Conservation (phyloP, 225 moss, liverwort and hornwort species). For the Bryum argenteum region DNA sequence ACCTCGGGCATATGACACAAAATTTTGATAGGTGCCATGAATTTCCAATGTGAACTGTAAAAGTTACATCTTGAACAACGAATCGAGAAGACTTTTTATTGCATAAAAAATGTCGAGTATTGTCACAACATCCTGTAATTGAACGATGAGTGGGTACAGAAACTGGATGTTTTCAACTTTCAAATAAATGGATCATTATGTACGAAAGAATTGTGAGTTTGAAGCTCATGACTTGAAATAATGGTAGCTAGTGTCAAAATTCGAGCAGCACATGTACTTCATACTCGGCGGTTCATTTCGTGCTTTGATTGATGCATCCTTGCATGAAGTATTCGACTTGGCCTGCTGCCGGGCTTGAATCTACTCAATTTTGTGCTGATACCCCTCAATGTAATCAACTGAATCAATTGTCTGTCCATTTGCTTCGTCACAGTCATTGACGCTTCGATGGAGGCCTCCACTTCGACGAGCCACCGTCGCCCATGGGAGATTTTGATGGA, state of each 20-base stretch:
- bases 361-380: no score
- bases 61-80: no score
- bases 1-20: no score
- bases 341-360: no score
- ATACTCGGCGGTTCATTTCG: neutral
- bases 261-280: neutral
- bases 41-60: no score
- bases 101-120: no score
- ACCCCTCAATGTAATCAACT: neutral
- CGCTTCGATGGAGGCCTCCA: slow-evolving; percentile 2
- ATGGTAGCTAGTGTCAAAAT: neutral
- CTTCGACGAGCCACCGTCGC: slow-evolving; percentile 11
- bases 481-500: slow-evolving; percentile 1
- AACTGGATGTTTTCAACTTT: neutral
- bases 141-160: no score
- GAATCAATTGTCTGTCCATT: neutral
- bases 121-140: no score
- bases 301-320: neutral
- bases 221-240: neutral
- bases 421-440: accelerated
- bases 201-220: neutral
- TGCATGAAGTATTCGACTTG: neutral
- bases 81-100: no score
- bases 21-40: no score
- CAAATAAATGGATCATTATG: neutral